Evolutionary conservation across 352 stramenopile genomes (phyloP).

Genomic region (Phytophthora tubulina): DNA sequence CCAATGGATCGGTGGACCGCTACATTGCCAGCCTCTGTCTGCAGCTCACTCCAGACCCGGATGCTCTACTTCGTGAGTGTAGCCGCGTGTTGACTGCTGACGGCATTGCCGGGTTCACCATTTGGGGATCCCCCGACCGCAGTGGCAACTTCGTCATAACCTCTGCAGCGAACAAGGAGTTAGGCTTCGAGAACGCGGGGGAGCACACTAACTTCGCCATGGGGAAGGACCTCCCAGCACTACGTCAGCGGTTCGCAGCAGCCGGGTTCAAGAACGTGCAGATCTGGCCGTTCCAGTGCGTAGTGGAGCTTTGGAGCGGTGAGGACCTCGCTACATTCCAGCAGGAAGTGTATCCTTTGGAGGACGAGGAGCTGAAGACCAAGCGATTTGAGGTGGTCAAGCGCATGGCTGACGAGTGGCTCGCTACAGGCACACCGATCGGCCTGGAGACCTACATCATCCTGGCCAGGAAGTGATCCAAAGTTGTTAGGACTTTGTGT

Average conservation of each 20-base stretch:
- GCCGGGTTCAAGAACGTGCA: slow-evolving; percentile 49
- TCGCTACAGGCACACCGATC: slow-evolving; percentile 58
- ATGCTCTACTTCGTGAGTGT: slow-evolving; percentile 58
- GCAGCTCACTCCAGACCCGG: slow-evolving; percentile 56
- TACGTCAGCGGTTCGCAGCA: slow-evolving; percentile 42
- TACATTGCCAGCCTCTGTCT: slow-evolving; percentile 65
- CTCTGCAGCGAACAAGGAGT: slow-evolving; percentile 39
- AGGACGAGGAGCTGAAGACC: slow-evolving; percentile 43
- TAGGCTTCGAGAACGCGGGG: slow-evolving; percentile 39
- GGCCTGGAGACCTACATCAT: slow-evolving; percentile 69
- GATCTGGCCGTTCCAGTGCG: slow-evolving; percentile 63
- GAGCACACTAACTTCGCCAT: slow-evolving; percentile 59
- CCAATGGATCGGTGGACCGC: slow-evolving; percentile 49
- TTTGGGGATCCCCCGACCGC: slow-evolving; percentile 60
- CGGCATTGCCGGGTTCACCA: slow-evolving; percentile 63
- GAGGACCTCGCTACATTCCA: slow-evolving; percentile 56
- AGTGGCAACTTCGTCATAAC: slow-evolving; percentile 51
- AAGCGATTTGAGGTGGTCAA: slow-evolving; percentile 43
- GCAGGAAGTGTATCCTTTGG: slow-evolving; percentile 32
- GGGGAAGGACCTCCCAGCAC: slow-evolving; percentile 50
- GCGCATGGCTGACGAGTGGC: slow-evolving; percentile 58
- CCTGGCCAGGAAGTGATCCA: slow-evolving; percentile 42
- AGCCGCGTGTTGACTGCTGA: slow-evolving; percentile 48
- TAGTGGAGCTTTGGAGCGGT: slow-evolving; percentile 61
- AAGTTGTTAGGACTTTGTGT: neutral